A percentile compares a stretch with the other conserved stretches of the same genome.
Conservation (phyloP, 1,284 basidiomycete species). For the Golubevia pallescens region DNA sequence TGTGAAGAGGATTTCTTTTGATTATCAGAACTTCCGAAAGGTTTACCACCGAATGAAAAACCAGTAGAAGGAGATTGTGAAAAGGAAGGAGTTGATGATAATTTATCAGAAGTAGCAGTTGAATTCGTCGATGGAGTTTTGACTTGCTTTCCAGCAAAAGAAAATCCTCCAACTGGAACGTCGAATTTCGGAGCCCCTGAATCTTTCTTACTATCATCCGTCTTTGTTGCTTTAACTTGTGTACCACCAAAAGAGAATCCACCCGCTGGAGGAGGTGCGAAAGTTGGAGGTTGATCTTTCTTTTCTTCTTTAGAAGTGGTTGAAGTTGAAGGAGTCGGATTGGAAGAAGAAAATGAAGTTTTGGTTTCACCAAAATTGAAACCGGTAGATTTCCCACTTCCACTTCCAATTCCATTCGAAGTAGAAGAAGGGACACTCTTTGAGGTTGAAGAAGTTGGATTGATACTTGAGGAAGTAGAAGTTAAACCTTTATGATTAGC, state of each 20-base stretch:
- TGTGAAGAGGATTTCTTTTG: background rate
- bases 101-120: constrained; percentile 12
- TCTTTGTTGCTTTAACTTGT: background rate
- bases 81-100: constrained; percentile 14
- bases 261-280: constrained; percentile 14
- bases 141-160: constrained; percentile 18
- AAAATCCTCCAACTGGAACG: constrained; percentile 15
- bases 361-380: background rate
- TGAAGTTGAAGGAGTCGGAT: too few relatives aligned
- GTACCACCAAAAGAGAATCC: constrained; percentile 11
- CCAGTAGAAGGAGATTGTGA: constrained; percentile 14
- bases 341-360: too few relatives aligned
- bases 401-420: too few relatives aligned
- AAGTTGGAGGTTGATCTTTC: constrained; percentile 8
- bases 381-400: constrained; percentile 8
- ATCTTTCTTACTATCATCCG: background rate
- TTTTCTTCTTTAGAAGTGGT: background rate
- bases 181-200: background rate
- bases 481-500: too few relatives aligned
- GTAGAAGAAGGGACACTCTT: too few relatives aligned
- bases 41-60: constrained; percentile 9
- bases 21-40: background rate
- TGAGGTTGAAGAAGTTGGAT: too few relatives aligned
- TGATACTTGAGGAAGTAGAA: too few relatives aligned
- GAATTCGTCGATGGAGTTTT: constrained; percentile 6